Conservation (phyloP, 306 rosid genomes). For the Castanea mollissima region DNA sequence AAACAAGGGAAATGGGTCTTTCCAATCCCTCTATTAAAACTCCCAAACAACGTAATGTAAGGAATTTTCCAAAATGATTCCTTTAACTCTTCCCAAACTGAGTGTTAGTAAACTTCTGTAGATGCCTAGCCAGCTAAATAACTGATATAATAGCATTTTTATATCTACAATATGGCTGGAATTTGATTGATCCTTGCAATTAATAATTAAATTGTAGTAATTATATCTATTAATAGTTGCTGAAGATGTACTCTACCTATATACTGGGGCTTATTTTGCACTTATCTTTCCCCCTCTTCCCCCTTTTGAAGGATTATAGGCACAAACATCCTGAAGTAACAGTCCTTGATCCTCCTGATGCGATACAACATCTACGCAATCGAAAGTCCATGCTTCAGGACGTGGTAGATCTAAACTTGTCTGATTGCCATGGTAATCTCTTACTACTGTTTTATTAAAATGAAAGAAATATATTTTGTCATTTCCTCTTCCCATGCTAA, state of each 20-base stretch:
- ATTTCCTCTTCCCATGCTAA: not conserved
- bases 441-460: conserved; percentile 4
- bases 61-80: too few relatives aligned
- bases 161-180: not conserved
- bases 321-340: conserved; percentile 44
- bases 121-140: too few relatives aligned
- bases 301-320: conserved; percentile 45
- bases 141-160: too few relatives aligned
- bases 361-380: conserved; percentile 48
- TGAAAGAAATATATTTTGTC: conserved; percentile 1
- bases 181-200: not conserved
- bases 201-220: not conserved
- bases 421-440: conserved; percentile 46
- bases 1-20: too few relatives aligned
- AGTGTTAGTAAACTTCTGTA: too few relatives aligned
- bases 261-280: conserved; percentile 15
- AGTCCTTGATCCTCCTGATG: conserved; percentile 47
- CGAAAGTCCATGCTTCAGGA: conserved; percentile 60
- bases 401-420: conserved; percentile 51
- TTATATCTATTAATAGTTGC: not conserved
- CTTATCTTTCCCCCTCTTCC: not conserved
- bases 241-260: conserved; percentile 15
- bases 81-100: too few relatives aligned
- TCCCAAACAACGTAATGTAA: too few relatives aligned
- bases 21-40: too few relatives aligned